Evolutionary conservation across 805 yeast species (phyloP), one percentile per base, ranked within the genome.

Genomic region (Candida loeiensis): DNA sequence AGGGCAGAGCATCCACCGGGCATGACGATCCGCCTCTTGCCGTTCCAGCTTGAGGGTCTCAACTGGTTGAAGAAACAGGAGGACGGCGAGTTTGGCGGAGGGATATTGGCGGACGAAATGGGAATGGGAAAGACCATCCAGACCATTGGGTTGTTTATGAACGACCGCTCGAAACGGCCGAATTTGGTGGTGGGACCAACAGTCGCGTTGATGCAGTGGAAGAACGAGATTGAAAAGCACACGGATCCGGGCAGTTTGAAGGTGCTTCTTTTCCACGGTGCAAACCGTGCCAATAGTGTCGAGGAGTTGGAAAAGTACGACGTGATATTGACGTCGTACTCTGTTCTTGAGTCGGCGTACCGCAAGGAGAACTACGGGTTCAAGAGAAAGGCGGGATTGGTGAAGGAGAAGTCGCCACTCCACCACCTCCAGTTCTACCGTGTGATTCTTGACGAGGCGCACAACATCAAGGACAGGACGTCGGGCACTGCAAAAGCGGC

Each of bases 61-160:
- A 77, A 84, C 53, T 93, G 99, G 99, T 72, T 93, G 45, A 50
- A 77, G 11, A 72, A 78, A 36, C 98, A 91, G 63, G 98, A 91
- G 55, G 80, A 79, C 16, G 72, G 85, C 17, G 74, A 71, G 31
- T 91, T 84, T 60, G 71, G 76, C 12, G 99, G 99, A 18, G 99
- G 98, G 12, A 82, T 93, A 7, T 67, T 93, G 34, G 98, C 99
- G 4, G 99, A 93, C 67, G 99, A 93, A 63, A 93, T 93, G 99
- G 99, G 99, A 26, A 91, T 93, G 98, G 99, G 99, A 47, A 93
- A 93, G 54, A 93, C 99, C 0, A 90, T 93, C 36, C 99, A 93
- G 63, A 91, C 96, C 27, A 91, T 93, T 45, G 93, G 95, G 0
- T 63, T 93, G 33, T 77, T 93, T 55, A 78, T 90, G 79, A 61